Conservation (phyloP, 441 rosid genomes). For the Corymbia citriodora region DNA sequence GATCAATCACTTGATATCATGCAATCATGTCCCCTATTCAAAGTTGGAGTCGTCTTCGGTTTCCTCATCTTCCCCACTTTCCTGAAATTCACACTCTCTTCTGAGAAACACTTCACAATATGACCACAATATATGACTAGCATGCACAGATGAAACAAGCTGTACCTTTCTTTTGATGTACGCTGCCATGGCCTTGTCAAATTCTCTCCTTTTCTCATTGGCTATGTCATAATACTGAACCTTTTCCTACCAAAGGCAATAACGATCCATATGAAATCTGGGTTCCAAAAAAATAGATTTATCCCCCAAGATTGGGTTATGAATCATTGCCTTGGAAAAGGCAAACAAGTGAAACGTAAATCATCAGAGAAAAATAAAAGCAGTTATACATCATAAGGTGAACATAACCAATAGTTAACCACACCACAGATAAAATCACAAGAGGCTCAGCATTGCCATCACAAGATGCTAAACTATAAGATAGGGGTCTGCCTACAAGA, state of each 20-base stretch:
- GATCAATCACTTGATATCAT: not conserved
- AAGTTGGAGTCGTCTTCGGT: conserved; percentile 54
- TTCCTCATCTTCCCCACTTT: conserved; percentile 54
- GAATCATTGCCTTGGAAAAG: not conserved
- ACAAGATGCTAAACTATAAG: not conserved
- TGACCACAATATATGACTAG: not conserved
- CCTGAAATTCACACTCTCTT: conserved; percentile 30
- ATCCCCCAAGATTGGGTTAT: not conserved
- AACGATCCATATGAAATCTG: not conserved
- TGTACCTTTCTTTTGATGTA: conserved; percentile 63
- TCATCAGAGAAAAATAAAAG: not conserved
- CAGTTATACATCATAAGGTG: not conserved
- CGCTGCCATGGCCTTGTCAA: conserved; percentile 66
- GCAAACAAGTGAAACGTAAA: not conserved
- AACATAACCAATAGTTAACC: not conserved
- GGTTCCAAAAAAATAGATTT: not conserved
- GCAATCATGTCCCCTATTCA: conserved; percentile 6
- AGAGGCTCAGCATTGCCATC: not conserved
- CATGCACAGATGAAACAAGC: not conserved
- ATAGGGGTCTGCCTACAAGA: not conserved
- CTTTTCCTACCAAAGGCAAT: conserved; percentile 50
- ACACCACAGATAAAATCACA: not conserved
- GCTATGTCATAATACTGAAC: conserved; percentile 87
- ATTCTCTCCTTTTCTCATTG: conserved; percentile 78
- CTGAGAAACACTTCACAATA: not conserved